Base-by-base conservation (phyloP, 768 basidiomycete genomes). In the Suillus lakei region DNA sequence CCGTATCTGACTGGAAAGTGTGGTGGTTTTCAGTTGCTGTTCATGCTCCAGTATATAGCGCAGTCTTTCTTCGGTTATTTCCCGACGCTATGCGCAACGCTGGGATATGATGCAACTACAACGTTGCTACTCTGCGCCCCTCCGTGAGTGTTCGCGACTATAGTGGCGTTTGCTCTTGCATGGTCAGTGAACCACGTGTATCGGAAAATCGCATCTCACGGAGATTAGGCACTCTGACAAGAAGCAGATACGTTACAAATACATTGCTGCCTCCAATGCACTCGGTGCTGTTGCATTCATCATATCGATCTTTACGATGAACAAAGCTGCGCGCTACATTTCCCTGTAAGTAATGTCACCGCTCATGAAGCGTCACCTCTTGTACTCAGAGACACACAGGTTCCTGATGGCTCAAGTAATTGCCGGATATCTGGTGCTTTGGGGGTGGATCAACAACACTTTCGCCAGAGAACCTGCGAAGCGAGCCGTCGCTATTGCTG, bases 401-500 rank as follows among this genome's bases (percentile, higher is more conserved):
- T 92, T 93, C 76, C 76, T 92, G 41, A 88, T 91, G 86, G 86
- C 88, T 5, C 86, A 88, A 69, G 84, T 86, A 1, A 90, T 91
- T 70, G 82, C 87, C 5, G 91, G 85, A 4, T 89, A 89, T 74
- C 95, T 46, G 44, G n/a, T n/a, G n/a, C 44, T 46, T 2, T 46
- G 44, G 44, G 44, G 21, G 9, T 46, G 44, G 44, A n/a, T 9
- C 10, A 46, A 46, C n/a, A 46, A 46, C 44, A 46, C 44, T 46
- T 46, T 46, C n/a, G 44, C 44, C 44, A 46, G 44, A 46, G 44
- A 46, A n/a, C 44, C 44, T 46, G 44, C n/a, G n/a, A 46, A 95
- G 76, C 88, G 93, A 15, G 91, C 93, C 5, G 89, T 94, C 18
- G 89, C 89, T 16, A 80, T 96, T 46, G 93, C 92, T 1, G 76